These are phyloP conservation scores for Pyrenochaeta sp. DNA, from an alignment of 2,329 filamentous ascomycete genomes.

Conservation along the genomic window DNA sequence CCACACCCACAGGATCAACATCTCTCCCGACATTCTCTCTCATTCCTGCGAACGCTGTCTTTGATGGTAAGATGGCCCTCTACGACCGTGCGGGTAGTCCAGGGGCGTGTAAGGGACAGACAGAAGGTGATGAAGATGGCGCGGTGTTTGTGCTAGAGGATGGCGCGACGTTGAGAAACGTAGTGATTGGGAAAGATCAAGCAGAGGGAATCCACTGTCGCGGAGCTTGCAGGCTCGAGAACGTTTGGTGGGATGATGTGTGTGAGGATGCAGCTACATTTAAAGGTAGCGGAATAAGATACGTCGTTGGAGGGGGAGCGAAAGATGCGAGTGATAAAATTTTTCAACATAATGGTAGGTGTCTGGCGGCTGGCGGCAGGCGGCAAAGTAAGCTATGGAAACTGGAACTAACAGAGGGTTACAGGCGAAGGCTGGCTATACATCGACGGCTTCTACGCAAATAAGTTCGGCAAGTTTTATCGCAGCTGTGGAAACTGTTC, in stretches of 20 bases:
- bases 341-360: slow-evolving; percentile 49
- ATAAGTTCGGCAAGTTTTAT: slow-evolving; percentile 50
- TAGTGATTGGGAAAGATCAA: slow-evolving; percentile 61
- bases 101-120: slow-evolving; percentile 39
- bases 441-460: slow-evolving; percentile 33
- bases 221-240: slow-evolving; percentile 57
- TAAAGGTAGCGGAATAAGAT: slow-evolving; percentile 31
- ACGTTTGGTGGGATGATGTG: slow-evolving; percentile 53
- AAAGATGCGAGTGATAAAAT: slow-evolving; percentile 47
- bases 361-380: slow-evolving; percentile 35
- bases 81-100: slow-evolving; percentile 23
- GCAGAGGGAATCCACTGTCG: slow-evolving; percentile 62
- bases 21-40: background rate
- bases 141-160: slow-evolving; percentile 61
- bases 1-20: background rate
- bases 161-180: slow-evolving; percentile 60
- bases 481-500: slow-evolving; percentile 52
- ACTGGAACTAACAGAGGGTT: too few species aligned
- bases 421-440: too few species aligned
- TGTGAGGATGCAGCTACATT: slow-evolving; percentile 46
- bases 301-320: slow-evolving; percentile 51
- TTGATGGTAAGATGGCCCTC: slow-evolving; percentile 28
- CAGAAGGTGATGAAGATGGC: slow-evolving; percentile 53
- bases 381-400: too few species aligned
- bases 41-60: slow-evolving; percentile 10